phyloP scores from a whole-genome alignment of 2,329 filamentous ascomycete genomes.

The Talaromyces sp. region DNA sequence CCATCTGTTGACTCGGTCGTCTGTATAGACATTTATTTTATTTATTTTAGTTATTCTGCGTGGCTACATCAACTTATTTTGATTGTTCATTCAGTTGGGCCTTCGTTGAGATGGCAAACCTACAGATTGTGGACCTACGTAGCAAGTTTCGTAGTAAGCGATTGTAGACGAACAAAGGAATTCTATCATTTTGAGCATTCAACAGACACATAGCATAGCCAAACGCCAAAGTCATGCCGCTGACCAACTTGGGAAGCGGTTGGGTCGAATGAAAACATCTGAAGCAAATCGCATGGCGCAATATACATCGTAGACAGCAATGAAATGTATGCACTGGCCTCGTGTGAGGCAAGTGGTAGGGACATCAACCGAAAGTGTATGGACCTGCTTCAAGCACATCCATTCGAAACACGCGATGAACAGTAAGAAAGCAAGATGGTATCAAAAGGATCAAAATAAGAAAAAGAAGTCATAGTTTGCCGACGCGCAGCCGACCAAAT shows the following conservation, averaged over 20 bases:
- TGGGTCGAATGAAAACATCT: background rate
- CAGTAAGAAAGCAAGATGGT: slow-evolving; percentile 13
- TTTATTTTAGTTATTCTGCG: background rate
- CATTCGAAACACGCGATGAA: slow-evolving; percentile 6
- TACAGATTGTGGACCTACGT: too few species aligned
- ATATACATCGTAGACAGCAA: background rate
- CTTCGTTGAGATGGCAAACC: background rate
- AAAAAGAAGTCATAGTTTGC: background rate
- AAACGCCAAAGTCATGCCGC: slow-evolving; percentile 1
- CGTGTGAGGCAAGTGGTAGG: background rate
- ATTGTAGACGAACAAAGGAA: background rate
- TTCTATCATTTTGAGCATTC: slow-evolving; percentile 8
- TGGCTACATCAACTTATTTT: too few species aligned
- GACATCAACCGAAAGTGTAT: slow-evolving; percentile 4
- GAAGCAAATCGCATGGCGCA: background rate
- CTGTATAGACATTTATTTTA: background rate
- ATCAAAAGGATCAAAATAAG: slow-evolving; percentile 7
- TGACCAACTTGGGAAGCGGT: background rate
- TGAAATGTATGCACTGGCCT: background rate
- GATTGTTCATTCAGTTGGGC: background rate
- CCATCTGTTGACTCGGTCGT: too few species aligned
- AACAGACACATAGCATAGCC: background rate
- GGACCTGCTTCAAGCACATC: slow-evolving; percentile 9
- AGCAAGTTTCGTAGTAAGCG: too few species aligned
- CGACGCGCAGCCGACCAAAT: background rate